Conservation (phyloP, 306 rosid genomes). For the Lotus japonicus region DNA sequence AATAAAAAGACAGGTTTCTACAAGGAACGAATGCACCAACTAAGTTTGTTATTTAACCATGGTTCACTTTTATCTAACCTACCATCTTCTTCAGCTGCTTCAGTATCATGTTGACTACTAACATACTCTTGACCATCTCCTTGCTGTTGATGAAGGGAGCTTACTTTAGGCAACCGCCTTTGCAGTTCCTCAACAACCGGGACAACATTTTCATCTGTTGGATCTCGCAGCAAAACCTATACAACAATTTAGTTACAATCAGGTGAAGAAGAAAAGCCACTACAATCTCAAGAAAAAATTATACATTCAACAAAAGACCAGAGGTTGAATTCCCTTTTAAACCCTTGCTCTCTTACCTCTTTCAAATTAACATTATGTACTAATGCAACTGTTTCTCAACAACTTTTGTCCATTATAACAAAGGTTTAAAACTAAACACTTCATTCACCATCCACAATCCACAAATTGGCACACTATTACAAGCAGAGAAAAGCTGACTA, state of each 20-base stretch:
- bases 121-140: slow-evolving; percentile 40
- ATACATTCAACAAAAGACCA: not conserved
- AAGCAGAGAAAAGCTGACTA: not conserved
- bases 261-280: not conserved
- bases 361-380: no score
- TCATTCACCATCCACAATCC: not conserved
- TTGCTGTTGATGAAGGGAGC: slow-evolving; percentile 12
- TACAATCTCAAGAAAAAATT: slow-evolving; percentile 4
- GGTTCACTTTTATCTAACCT: slow-evolving; percentile 14
- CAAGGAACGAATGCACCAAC: slow-evolving; percentile 1
- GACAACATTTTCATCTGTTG: slow-evolving; percentile 63
- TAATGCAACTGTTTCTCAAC: not conserved
- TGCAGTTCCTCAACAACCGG: slow-evolving; percentile 90
- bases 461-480: not conserved
- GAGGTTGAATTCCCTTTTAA: no score
- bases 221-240: slow-evolving; percentile 87
- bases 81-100: slow-evolving; percentile 85
- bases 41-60: not conserved
- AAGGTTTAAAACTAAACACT: not conserved
- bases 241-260: slow-evolving; percentile 19
- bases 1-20: slow-evolving; percentile 6
- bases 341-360: no score
- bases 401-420: not conserved
- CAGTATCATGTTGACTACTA: slow-evolving; percentile 46
- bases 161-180: slow-evolving; percentile 64